phyloP scores from a whole-genome alignment of 108 stramenopile genomes.

The Mayamaea pseudoterrestris region DNA sequence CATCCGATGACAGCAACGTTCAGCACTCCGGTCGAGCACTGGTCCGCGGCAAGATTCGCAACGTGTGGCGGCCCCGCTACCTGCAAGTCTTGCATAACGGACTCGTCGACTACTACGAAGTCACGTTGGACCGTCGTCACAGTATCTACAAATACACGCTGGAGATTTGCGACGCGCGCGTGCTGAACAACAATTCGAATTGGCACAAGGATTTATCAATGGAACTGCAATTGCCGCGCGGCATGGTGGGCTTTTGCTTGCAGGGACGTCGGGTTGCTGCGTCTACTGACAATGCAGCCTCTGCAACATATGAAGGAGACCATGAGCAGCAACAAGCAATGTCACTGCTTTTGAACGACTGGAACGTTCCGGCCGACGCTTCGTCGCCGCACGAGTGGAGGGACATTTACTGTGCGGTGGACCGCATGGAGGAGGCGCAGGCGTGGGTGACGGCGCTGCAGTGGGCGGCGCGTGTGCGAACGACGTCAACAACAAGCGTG shows the following conservation, averaged over 20 bases:
- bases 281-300: too few species aligned
- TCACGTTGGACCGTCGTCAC: conserved; percentile 29
- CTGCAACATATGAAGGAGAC: too few species aligned
- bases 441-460: conserved; percentile 74
- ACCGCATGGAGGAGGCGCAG: conserved; percentile 61
- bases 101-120: conserved; percentile 72
- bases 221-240: conserved; percentile 66
- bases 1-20: too few species aligned
- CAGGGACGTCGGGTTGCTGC: conserved; percentile 35
- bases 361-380: not conserved
- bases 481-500: too few species aligned
- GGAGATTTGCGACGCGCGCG: conserved; percentile 45
- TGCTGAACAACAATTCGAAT: conserved; percentile 69
- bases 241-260: conserved; percentile 71
- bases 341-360: not conserved
- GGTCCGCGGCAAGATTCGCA: conserved; percentile 69
- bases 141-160: conserved; percentile 37
- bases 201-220: conserved; percentile 68
- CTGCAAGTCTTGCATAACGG: conserved; percentile 65
- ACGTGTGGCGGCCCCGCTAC: conserved; percentile 83
- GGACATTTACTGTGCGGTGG: conserved; percentile 78
- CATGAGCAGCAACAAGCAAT: not conserved
- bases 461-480: conserved; percentile 42
- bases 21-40: conserved; percentile 63
- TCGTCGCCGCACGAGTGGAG: conserved; percentile 10